phyloP scores from a whole-genome alignment of 2,329 filamentous ascomycete genomes.

The Botrytis tulipae region DNA sequence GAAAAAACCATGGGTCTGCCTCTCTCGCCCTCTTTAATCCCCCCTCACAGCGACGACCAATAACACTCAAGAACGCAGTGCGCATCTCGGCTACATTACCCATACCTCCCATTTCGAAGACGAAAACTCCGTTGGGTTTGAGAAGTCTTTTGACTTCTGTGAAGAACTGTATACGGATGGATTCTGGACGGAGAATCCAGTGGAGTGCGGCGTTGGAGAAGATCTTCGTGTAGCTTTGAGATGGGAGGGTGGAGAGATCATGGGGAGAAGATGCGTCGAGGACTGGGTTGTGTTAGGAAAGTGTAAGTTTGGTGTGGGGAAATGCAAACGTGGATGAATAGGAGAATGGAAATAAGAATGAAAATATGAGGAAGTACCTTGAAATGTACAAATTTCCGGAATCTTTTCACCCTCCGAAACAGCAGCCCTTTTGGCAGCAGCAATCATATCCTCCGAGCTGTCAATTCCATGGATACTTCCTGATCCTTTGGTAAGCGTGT shows the following conservation, averaged over 20 bases:
- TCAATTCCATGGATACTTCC: constrained; percentile 58
- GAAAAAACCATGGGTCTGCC: constrained; percentile 69
- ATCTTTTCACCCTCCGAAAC: not conserved
- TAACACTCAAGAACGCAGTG: constrained; percentile 52
- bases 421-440: constrained; percentile 46
- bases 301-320: not conserved
- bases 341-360: not conserved
- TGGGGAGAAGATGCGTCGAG: constrained; percentile 44
- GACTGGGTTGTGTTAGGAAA: constrained; percentile 40
- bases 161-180: constrained; percentile 51
- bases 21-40: constrained; percentile 49
- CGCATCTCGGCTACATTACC: constrained; percentile 66
- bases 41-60: constrained; percentile 47
- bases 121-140: constrained; percentile 55
- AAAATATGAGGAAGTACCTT: constrained; percentile 24
- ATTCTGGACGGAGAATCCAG: constrained; percentile 57
- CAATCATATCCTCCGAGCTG: constrained; percentile 58
- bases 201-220: constrained; percentile 65
- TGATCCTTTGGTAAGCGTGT: constrained; percentile 46
- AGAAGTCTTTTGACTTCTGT: constrained; percentile 51
- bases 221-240: constrained; percentile 48
- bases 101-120: constrained; percentile 70
- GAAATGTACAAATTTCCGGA: constrained; percentile 30
- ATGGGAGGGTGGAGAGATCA: constrained; percentile 34
- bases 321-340: not conserved